Base-by-base conservation (phyloP, 805 yeast species). In the Metschnikowia kunwiensis region DNA sequence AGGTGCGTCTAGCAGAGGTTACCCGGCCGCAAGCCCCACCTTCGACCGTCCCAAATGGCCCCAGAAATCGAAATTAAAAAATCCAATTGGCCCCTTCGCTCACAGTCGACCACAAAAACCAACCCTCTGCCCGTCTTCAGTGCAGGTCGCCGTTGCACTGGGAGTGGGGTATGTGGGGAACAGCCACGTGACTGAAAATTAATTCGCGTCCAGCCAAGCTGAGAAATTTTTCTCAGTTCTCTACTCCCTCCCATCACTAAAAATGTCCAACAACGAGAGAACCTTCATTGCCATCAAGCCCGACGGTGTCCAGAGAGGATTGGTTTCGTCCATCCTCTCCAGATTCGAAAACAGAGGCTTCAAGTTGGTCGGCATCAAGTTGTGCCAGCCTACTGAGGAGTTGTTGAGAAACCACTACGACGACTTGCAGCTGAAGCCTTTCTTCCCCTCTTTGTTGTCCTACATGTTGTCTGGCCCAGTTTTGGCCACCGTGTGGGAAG, bases 291-390 rank as follows among this genome's bases (percentile, higher is more conserved):
- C 94, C 53, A 81, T 85, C 63, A 85, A 85, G 81, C 99, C 99
- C 73, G 99, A 93, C 73, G 99, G 97, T 74, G 97, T 93, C 78
- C 97, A 93, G 79, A 87, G 99, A 76, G 97, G 97, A 49, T 77
- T 93, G 66, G 77, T 91, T 73, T 72, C 94, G 65, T 77, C 84
- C 55, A 89, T 93, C 75, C 65, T 93, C 55, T 76, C 82, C 57
- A 87, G 97, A 73, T 93, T 94, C 72, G 96, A 89, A 78, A 75
- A 81, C 77, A 86, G 95, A 74, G 99, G 98, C 58, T 93, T 70
- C 88, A 93, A 91, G 76, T 81, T 93, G 60, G 97, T 91, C 51
- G 98, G 85, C 58, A 82, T 93, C 66, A 93, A 93, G 80, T 76
- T 93, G 66, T 76, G 83, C 62, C 73, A 78, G 52, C 96, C 99